These are phyloP conservation scores for Exophiala alcalophila DNA, from an alignment of 2,329 filamentous ascomycete genomes.

Conservation along the genomic window DNA sequence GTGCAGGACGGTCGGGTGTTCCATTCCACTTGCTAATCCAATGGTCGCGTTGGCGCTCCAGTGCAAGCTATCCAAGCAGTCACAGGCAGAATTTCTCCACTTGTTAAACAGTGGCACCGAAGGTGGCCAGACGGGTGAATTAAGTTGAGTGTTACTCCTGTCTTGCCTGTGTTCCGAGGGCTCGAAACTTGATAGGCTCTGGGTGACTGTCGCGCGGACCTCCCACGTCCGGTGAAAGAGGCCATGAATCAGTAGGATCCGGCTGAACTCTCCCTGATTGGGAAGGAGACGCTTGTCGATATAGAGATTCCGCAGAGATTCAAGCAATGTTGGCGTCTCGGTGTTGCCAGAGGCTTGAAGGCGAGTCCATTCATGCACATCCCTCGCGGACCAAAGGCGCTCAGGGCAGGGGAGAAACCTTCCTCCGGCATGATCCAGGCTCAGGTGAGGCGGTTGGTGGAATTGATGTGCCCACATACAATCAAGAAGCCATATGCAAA, in stretches of 20 bases:
- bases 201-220: slow-evolving; percentile 43
- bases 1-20: slow-evolving; percentile 55
- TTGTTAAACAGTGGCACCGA: slow-evolving; percentile 46
- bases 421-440: slow-evolving; percentile 39
- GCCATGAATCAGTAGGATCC: slow-evolving; percentile 50
- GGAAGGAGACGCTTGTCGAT: slow-evolving; percentile 48
- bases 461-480: slow-evolving; percentile 42
- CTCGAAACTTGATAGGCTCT: slow-evolving; percentile 45
- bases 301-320: slow-evolving; percentile 47
- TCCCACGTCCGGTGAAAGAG: slow-evolving; percentile 51
- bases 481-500: slow-evolving; percentile 45
- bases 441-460: slow-evolving; percentile 36
- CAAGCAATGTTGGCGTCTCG: slow-evolving; percentile 3
- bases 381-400: slow-evolving; percentile 40
- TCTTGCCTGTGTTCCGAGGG: slow-evolving; percentile 43
- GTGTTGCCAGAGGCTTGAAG: slow-evolving; percentile 26
- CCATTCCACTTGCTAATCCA: slow-evolving; percentile 48
- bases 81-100: slow-evolving; percentile 43
- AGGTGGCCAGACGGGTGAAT: slow-evolving; percentile 45
- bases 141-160: slow-evolving; percentile 35
- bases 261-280: slow-evolving; percentile 49
- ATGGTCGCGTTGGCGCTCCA: slow-evolving; percentile 57
- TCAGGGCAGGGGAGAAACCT: slow-evolving; percentile 41
- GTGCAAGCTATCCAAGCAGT: slow-evolving; percentile 54
- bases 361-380: slow-evolving; percentile 35